Evolutionary conservation across 495 filamentous ascomycete species (phyloP), one percentile per base, ranked within the genome.

Genomic region (Penicillium waksmanii): DNA sequence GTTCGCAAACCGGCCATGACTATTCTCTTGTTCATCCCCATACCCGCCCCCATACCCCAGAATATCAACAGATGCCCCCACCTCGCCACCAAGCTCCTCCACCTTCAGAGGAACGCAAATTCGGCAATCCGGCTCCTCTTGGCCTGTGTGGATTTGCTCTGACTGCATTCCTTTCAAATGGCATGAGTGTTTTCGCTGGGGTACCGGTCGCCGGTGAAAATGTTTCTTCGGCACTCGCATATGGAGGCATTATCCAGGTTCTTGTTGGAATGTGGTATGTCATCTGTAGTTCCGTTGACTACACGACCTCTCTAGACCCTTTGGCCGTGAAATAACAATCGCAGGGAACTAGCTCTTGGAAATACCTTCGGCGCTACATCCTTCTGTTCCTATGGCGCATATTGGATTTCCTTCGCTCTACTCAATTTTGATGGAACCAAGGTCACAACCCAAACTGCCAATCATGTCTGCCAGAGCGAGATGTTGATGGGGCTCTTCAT

Each of bases 361-460:
- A 96, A 93, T 79, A 95, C 92, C 13, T 96, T 97, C 55, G 92
- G 90, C 82, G 92, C 92, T 19, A 96, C 92, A n/a, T 90, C 93
- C 4, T 84, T 96, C 51, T 91, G 89, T 5, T 96, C 93, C 0
- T 96, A 90, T 70, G 92, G 93, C 50, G 92, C 91, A 56, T 96
- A 96, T 84, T 96, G 92, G 92, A 85, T 96, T 64, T 83, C 89
- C 38, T 90, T 86, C 66, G 91, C 81, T 58, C 85, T 96, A 75
- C 82, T 93, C 58, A 92, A 89, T n/a, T 85, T 90, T 0, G 78
- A 84, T 34, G 84, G 81, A 27, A 84, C 86, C 64, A 6, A 36
- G 33, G 18, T 46, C 27, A 34, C 46, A 9, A 27, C 19, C 0
- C 69, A 77, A 19, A 84, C 86, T 38, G 72, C 69, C 0, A 85